Evolutionary conservation across 306 rosid genomes (phyloP).

Genomic region (Dalbergia cochinchinensis): DNA sequence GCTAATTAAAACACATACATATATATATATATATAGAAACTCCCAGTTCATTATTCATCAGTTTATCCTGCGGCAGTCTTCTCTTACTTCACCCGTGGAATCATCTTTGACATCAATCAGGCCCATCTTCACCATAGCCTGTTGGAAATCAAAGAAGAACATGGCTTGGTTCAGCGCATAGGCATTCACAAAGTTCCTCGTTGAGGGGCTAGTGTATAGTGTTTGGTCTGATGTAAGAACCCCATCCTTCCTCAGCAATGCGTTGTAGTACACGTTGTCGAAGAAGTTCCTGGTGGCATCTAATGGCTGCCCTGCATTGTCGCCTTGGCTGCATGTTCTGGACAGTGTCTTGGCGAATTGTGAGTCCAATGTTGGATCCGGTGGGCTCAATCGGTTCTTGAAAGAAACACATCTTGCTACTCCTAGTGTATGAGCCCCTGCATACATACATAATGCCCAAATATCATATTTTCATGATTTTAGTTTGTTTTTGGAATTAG

Average conservation of each 20-base stretch:
- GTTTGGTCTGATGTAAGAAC: slow-evolving; percentile 80
- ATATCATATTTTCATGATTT: not conserved
- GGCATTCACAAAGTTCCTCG: slow-evolving; percentile 67
- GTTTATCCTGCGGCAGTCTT: slow-evolving; percentile 69
- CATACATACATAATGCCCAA: not conserved
- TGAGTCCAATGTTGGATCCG: slow-evolving; percentile 62
- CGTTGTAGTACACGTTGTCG: slow-evolving; percentile 70
- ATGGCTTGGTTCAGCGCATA: slow-evolving; percentile 80
- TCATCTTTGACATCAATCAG: slow-evolving; percentile 67
- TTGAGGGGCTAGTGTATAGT: slow-evolving; percentile 59
- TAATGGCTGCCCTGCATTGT: slow-evolving; percentile 67
- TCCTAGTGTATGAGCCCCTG: slow-evolving; percentile 95
- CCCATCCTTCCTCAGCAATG: slow-evolving; percentile 61
- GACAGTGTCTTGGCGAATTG: slow-evolving; percentile 60
- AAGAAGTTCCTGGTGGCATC: slow-evolving; percentile 65
- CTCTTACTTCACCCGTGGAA: slow-evolving; percentile 70
- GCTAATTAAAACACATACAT: not conserved
- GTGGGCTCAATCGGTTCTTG: slow-evolving; percentile 61
- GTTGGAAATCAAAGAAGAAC: slow-evolving; percentile 87
- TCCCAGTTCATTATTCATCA: slow-evolving; percentile 30
- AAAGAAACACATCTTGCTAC: slow-evolving; percentile 87
- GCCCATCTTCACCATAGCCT: slow-evolving; percentile 84
- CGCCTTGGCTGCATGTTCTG: slow-evolving; percentile 72
- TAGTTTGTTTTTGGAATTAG: not conserved
- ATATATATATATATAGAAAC: no score